Evolutionary conservation across 2,329 filamentous ascomycete genomes (phyloP).

Genomic region (Diaporthe amygdali): DNA sequence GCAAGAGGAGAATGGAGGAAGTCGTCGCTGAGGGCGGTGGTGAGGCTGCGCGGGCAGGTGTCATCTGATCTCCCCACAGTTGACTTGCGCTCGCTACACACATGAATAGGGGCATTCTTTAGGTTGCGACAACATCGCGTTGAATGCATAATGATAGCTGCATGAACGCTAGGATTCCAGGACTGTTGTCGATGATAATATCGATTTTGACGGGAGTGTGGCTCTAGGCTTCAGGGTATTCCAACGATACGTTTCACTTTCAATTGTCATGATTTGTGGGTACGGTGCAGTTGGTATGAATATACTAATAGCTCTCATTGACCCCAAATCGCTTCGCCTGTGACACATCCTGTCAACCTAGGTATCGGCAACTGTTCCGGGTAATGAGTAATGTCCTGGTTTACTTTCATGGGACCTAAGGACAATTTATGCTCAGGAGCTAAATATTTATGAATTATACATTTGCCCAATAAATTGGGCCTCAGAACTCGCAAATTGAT

Average conservation of each 20-base stretch:
- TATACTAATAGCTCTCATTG: neutral
- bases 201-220: neutral
- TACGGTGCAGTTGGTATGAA: neutral
- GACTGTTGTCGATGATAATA: neutral
- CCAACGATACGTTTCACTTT: neutral
- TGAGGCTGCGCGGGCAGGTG: conserved; percentile 64
- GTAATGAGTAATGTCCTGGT: no score
- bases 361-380: no score
- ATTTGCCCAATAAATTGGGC: no score
- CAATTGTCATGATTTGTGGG: neutral
- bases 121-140: neutral
- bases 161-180: neutral
- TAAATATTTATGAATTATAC: no score
- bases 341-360: no score
- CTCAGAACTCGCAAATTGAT: no score
- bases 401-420: no score
- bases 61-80: conserved; percentile 43
- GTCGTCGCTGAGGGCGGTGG: conserved; percentile 62
- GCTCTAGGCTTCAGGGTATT: neutral
- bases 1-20: conserved; percentile 64
- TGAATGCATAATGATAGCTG: neutral
- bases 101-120: neutral
- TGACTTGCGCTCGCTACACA: neutral
- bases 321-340: neutral
- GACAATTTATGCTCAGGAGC: no score